Evolutionary conservation across 1,284 basidiomycete species (phyloP).

Genomic region (Kalmanozyma brasiliensis): DNA sequence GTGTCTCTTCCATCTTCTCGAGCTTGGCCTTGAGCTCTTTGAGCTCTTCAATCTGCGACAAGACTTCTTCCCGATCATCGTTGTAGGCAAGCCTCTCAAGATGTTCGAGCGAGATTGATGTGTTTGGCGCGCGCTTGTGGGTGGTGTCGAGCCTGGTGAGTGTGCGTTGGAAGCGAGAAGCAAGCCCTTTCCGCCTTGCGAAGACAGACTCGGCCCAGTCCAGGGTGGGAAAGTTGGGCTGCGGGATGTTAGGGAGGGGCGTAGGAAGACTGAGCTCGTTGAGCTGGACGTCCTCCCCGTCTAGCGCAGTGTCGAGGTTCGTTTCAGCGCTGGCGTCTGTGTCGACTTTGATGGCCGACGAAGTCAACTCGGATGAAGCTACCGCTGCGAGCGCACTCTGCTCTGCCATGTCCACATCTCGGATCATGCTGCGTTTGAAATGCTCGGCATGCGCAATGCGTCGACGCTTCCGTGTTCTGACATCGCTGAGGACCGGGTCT

Average conservation of each 20-base stretch:
- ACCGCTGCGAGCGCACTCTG: background rate
- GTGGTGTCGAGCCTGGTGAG: conserved; percentile 37
- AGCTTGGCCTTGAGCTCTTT: conserved; percentile 50
- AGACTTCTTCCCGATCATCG: conserved; percentile 49
- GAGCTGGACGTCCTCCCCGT: conserved; percentile 6
- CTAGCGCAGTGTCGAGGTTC: background rate
- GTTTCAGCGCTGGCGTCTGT: background rate
- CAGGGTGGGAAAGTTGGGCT: conserved; percentile 43
- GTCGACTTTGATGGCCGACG: conserved; percentile 5
- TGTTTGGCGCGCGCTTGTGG: conserved; percentile 45
- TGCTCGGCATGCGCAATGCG: conserved; percentile 14
- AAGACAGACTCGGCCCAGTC: conserved; percentile 47
- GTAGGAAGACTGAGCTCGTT: conserved; percentile 36
- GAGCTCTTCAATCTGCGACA: conserved; percentile 50
- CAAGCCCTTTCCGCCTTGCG: conserved; percentile 32
- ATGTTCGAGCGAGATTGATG: conserved; percentile 45
- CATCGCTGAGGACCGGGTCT: conserved; percentile 32
- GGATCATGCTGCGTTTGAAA: background rate
- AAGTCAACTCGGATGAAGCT: background rate
- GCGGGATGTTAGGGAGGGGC: conserved; percentile 23
- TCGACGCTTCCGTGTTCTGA: conserved; percentile 36
- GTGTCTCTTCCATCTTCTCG: conserved; percentile 43
- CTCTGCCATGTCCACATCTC: background rate
- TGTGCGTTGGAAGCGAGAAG: conserved; percentile 37
- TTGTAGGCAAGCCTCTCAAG: conserved; percentile 58